Percentiles rank a stretch among this genome's conserved stretches.
Evolutionary conservation across 352 stramenopile species (phyloP).

Genomic region (Globisporangium polare): DNA sequence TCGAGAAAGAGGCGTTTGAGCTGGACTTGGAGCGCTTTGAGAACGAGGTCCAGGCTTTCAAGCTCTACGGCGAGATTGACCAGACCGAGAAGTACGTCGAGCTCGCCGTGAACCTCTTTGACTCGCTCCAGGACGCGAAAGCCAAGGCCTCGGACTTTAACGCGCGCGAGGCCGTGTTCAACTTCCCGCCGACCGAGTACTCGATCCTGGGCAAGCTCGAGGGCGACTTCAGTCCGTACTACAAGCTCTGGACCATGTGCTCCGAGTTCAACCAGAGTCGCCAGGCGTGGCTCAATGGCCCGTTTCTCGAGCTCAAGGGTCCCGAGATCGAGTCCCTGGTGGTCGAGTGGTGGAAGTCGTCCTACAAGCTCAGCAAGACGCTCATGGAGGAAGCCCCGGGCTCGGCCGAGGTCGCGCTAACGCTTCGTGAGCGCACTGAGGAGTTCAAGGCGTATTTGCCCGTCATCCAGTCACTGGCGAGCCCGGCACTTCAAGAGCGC

Average conservation of each 20-base stretch:
- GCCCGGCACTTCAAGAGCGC: constrained; percentile 87
- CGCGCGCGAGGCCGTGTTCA: constrained; percentile 89
- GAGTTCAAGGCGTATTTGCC: constrained; percentile 91
- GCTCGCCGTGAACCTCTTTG: constrained; percentile 81
- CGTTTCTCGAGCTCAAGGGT: constrained; percentile 90
- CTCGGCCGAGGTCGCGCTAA: constrained; percentile 83
- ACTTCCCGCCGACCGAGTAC: constrained; percentile 91
- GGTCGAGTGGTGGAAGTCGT: constrained; percentile 92
- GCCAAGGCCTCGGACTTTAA: constrained; percentile 92
- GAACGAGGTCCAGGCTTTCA: constrained; percentile 85
- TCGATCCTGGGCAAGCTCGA: constrained; percentile 82
- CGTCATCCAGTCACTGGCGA: constrained; percentile 91
- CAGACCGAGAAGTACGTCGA: constrained; percentile 90
- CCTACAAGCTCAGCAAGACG: constrained; percentile 89
- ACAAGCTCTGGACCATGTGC: constrained; percentile 95
- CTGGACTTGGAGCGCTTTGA: constrained; percentile 87
- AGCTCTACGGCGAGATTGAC: constrained; percentile 84
- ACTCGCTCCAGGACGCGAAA: constrained; percentile 89
- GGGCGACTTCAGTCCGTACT: constrained; percentile 87
- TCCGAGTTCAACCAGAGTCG: constrained; percentile 91
- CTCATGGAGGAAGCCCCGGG: constrained; percentile 87
- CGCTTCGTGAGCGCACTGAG: constrained; percentile 88
- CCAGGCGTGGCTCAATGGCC: constrained; percentile 90
- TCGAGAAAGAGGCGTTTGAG: constrained; percentile 90
- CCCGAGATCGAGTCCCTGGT: constrained; percentile 87